Percentiles rank a stretch among this genome's conserved stretches.
These are phyloP conservation scores for Yamadazyma friedrichii DNA, from an alignment of 1,139 yeast genomes.

Conservation along the genomic window DNA sequence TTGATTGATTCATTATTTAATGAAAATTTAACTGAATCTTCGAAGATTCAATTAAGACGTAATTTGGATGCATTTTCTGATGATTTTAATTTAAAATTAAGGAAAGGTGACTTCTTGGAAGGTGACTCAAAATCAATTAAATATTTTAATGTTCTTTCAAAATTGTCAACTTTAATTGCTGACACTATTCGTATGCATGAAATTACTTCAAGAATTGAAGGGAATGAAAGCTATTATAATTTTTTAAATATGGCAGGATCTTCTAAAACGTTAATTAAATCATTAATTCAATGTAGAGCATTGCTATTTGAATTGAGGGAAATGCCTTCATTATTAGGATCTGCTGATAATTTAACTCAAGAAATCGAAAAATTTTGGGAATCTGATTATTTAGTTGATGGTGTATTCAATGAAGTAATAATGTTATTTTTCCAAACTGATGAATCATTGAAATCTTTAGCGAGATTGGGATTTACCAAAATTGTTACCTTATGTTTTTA, in stretches of 20 bases:
- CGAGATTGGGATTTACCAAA: slow-evolving; percentile 30
- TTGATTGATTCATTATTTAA: slow-evolving; percentile 11
- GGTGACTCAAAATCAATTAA: slow-evolving; percentile 16
- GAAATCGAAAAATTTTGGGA: slow-evolving; percentile 28
- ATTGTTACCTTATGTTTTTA: slow-evolving; percentile 22
- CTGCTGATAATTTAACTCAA: slow-evolving; percentile 14
- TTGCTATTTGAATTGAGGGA: slow-evolving; percentile 21
- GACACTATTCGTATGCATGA: slow-evolving; percentile 60
- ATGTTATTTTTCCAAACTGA: slow-evolving; percentile 43
- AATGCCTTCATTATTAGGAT: slow-evolving; percentile 15
- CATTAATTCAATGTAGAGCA: slow-evolving; percentile 33
- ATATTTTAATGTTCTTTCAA: slow-evolving; percentile 21
- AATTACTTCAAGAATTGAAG: slow-evolving; percentile 48
- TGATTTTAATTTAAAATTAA: slow-evolving; percentile 13
- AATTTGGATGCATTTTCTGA: slow-evolving; percentile 13
- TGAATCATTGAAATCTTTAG: slow-evolving; percentile 38
- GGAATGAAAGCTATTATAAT: slow-evolving; percentile 28
- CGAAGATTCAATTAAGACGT: slow-evolving; percentile 9
- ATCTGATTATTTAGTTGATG: slow-evolving; percentile 23
- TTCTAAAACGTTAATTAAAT: slow-evolving; percentile 32
- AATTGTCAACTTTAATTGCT: slow-evolving; percentile 40
- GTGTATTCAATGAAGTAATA: slow-evolving; percentile 38
- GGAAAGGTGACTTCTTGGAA: slow-evolving; percentile 12
- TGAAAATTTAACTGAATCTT: slow-evolving; percentile 11
- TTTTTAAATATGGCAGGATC: slow-evolving; percentile 38